A percentile compares a stretch with the other conserved stretches of the same genome.
Conservation (phyloP, 2,329 filamentous ascomycete species). For the Alternaria sp. region DNA sequence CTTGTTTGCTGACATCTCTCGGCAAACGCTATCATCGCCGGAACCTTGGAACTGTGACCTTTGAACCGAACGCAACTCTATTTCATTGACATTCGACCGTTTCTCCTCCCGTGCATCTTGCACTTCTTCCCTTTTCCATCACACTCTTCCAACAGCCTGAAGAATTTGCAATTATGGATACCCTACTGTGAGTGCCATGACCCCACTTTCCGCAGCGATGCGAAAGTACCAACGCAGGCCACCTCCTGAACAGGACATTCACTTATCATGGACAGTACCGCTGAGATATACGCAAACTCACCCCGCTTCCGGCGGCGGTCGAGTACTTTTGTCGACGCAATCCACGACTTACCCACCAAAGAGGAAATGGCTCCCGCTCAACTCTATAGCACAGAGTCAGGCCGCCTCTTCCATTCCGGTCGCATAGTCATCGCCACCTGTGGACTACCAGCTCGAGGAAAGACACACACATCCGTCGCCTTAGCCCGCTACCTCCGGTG, state of each 20-base stretch:
- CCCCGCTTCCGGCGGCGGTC: conserved; percentile 90
- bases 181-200: conserved; percentile 62
- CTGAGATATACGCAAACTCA: conserved; percentile 89
- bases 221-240: conserved; percentile 8
- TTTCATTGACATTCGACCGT: conserved; percentile 8
- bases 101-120: conserved; percentile 8
- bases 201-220: conserved; percentile 23
- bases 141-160: conserved; percentile 5
- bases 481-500: conserved; percentile 93
- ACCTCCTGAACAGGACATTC: neutral
- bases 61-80: conserved; percentile 24
- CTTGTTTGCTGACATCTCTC: conserved; percentile 28
- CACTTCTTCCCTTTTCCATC: conserved; percentile 10
- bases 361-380: conserved; percentile 89
- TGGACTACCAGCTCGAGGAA: conserved; percentile 90
- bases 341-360: conserved; percentile 89
- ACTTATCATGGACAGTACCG: conserved; percentile 66
- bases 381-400: conserved; percentile 97
- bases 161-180: conserved; percentile 59
- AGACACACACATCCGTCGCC: conserved; percentile 97
- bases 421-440: conserved; percentile 98
- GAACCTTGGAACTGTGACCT: conserved; percentile 19
- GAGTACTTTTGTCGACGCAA: conserved; percentile 95
- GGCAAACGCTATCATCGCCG: conserved; percentile 27
- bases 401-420: conserved; percentile 93